Conservation (phyloP, 1,284 basidiomycete species). For the Boletus smithii region DNA sequence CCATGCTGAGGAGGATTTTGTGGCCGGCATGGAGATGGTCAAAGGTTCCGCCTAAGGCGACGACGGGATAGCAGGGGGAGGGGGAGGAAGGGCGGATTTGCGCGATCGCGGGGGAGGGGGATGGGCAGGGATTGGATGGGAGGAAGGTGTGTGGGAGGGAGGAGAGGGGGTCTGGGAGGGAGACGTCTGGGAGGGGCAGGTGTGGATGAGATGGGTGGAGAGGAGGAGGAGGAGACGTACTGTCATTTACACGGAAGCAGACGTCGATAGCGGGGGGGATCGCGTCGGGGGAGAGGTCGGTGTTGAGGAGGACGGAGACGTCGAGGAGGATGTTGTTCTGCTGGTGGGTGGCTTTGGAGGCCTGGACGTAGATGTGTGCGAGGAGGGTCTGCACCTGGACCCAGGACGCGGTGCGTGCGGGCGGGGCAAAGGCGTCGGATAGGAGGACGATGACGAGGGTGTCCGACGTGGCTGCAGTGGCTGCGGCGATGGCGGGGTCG, state of each 20-base stretch:
- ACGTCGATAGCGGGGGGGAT: constrained; percentile 42
- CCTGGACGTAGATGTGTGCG: constrained; percentile 72
- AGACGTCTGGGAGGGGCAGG: constrained; percentile 6
- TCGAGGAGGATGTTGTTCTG: constrained; percentile 64
- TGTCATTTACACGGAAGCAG: constrained; percentile 50
- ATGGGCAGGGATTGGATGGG: constrained; percentile 23
- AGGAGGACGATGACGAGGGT: constrained; percentile 62
- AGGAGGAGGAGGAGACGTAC: constrained; percentile 31
- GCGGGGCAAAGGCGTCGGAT: constrained; percentile 49
- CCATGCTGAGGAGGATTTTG: constrained; percentile 94
- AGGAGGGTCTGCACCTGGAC: constrained; percentile 62
- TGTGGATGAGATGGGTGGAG: background rate
- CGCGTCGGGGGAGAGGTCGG: constrained; percentile 40
- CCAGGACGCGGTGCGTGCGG: constrained; percentile 48
- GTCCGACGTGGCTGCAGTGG: constrained; percentile 43
- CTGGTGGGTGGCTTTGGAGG: constrained; percentile 65
- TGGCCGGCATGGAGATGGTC: constrained; percentile 98
- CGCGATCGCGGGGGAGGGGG: background rate
- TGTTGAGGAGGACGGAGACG: constrained; percentile 63
- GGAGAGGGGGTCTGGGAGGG: constrained; percentile 24
- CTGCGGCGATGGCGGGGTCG: constrained; percentile 48
- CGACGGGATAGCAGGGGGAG: constrained; percentile 46
- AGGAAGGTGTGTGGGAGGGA: constrained; percentile 33
- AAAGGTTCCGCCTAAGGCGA: constrained; percentile 75
- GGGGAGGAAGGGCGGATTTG: background rate